These are phyloP conservation scores for Taphrina sp. DNA, from an alignment of 1,139 yeast genomes.

Conservation along the genomic window DNA sequence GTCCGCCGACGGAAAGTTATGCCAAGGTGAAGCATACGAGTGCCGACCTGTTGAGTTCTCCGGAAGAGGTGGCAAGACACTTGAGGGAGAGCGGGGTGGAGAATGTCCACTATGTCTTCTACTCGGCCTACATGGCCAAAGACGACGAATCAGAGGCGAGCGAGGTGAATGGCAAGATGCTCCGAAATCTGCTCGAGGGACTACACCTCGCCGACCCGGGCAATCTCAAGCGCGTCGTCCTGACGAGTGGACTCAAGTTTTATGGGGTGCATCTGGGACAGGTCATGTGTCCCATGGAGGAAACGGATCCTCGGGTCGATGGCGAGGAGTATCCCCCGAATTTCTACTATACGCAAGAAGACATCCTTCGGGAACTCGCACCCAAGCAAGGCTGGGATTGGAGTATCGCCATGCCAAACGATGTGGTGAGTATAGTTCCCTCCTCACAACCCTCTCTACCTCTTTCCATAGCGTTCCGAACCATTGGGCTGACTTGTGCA, in stretches of 20 bases:
- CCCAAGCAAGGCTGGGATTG: conserved; percentile 2
- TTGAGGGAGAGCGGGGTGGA: conserved; percentile 1
- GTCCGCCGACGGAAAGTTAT: no score
- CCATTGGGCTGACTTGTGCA: no score
- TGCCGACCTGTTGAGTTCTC: conserved; percentile 1
- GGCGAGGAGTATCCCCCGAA: conserved; percentile 12
- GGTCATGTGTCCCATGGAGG: conserved; percentile 6
- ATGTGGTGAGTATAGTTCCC: no score
- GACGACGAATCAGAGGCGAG: not conserved
- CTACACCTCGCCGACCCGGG: not conserved
- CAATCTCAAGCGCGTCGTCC: not conserved
- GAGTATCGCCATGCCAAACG: conserved; percentile 13
- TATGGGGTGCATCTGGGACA: conserved; percentile 19
- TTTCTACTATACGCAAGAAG: conserved; percentile 25
- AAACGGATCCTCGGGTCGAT: conserved; percentile 12
- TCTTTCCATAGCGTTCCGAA: no score
- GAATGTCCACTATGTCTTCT: not conserved
- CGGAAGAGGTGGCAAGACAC: conserved; percentile 3
- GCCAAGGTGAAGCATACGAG: conserved; percentile 12
- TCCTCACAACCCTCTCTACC: no score
- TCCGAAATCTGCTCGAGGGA: not conserved
- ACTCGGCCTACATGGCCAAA: not conserved
- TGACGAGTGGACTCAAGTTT: conserved; percentile 2
- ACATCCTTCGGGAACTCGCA: conserved; percentile 7
- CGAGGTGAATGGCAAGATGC: not conserved